Evolutionary conservation across 2,329 filamentous ascomycete genomes (phyloP), one percentile per base, ranked within the genome.

Genomic region (Pseudogymnoascus sp.): DNA sequence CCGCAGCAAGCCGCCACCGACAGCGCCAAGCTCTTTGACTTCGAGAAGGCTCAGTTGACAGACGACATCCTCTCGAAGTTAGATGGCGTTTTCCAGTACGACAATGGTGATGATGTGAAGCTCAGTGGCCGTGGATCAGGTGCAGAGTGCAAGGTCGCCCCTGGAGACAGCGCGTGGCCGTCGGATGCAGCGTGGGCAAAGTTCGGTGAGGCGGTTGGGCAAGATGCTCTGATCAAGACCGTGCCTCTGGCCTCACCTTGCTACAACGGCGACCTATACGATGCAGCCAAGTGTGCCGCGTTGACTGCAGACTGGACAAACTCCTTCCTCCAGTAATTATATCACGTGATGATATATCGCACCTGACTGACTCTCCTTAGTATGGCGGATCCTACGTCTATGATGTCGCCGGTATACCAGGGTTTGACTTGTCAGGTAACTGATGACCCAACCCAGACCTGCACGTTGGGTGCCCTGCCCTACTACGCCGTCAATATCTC

Each of bases 391-490:
- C 67, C 66, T 76, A 80, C 62, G 79, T 75, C 69, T 74, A 77
- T 67, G 80, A 83, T 70, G 79, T 78, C 71, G 76, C 79, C 28
- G 80, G 79, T 69, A 71, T 82, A 60, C 79, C 80, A 17, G 68
- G 65, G 69, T 4, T 63, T 70, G 47, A 73, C 77, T 0, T 83
- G 77, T 65, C 74, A 72, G 63, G 57, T 69, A 64, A 72, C 66
- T n/a, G 73, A 74, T 64, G 73, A 77, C 67, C 75, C 76, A 38
- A 75, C 50, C n/a, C 28, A 60, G 36, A 63, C 40, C 11, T 70
- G 68, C 35, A 67, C 68, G 0, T 42, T 69, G 15, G 68, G 67
- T 6, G 67, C 61, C 31, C 67, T 62, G 19, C 65, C 76, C 3
- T 76, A 71, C 23, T 74, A 69, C 2, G 70, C 74, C 2, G 67